Base-by-base conservation (phyloP, 805 yeast species). In the Wickerhamiella nectarea region DNA sequence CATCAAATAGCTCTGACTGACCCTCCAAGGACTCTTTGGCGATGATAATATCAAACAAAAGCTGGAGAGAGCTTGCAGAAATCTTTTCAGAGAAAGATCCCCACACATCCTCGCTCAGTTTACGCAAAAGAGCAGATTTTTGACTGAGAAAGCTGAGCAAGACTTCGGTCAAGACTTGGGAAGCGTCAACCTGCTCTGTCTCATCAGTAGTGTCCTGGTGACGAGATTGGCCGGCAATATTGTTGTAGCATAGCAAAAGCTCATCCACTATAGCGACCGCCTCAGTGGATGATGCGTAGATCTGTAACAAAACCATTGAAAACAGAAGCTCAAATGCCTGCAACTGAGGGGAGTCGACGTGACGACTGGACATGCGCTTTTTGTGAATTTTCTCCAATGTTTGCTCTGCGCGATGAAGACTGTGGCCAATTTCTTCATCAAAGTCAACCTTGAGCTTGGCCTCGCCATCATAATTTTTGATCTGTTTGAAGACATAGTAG, bases 1-100 rank as follows among this genome's bases (percentile, higher is more conserved):
- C 75, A 46, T 81, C 83, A 56, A 87, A 87, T 53, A 89, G 62
- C 37, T 72, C 71, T 20, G 71, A 69, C 59, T 83, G 91, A 1
- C 96, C 96, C 51, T 78, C 77, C 48, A 77, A 74, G 58, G 81
- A 83, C 59, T 87, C 96, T 55, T 74, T 76, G 0, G 93, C 69
- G 14, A 63, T 51, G 41, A 80, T 58, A 14, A 79, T 71, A 46
- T 78, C 80, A 41, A 67, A 66, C 38, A 80, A 53, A 19, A 74
- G 59, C 9, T 64, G 61, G 25, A 80, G 51, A 38, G 78, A 75
- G 8, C 60, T 57, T 9, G 50, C 52, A 2, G 65, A 66, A 24
- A 78, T 59, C 26, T 68, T 64, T 15, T 59, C 62, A n/a, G 75
- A 58, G 46, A 78, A 69, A 31, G 72, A 70, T 34, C 71, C 75